Base-by-base conservation (phyloP, 805 yeast genomes). In the Metschnikowia baotianmanensis region DNA sequence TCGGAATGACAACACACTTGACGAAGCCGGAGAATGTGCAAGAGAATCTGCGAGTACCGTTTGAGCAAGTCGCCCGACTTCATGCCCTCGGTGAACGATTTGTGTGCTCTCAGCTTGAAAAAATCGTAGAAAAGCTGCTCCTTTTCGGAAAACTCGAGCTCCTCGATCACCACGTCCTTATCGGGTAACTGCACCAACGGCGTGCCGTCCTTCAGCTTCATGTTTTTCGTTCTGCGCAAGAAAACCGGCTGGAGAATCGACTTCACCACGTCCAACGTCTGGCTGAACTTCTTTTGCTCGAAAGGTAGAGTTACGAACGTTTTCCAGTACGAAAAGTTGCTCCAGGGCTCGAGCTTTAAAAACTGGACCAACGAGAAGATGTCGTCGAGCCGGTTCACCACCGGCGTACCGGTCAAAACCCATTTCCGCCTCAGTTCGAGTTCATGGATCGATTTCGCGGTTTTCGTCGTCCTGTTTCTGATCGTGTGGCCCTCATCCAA, bases 331-430 rank as follows among this genome's bases (percentile, higher is more conserved):
- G 86, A 73, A 41, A 85, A 80, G 51, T 84, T 83, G 28, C 82
- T 71, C 97, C 97, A 91, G 1, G 98, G 98, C 51, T 86, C 87
- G n/a, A 90, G 62, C 31, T 80, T 71, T 34, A 91, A 63, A 54
- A 83, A 91, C 50, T 80, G 78, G 15, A 89, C 77, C 35, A 89
- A 62, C 5, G 95, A 82, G 56, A 77, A 90, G 34, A 91, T 63
- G 59, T 91, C 98, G 59, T 91, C 97, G 8, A 91, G 67, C 47
- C 90, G 67, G 59, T 90, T 90, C 28, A 89, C 84, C 21, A 90
- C 86, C 0, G 98, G 97, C 0, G 98, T 90, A 6, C 98, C 98
- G 0, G 97, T 88, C 34, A 91, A 67, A 3, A 84, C 71, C 98
- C 98, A 90, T 45, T 79, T 78, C 35, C 93, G 69, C 15, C 71